These are phyloP conservation scores for Linnemannia hyalina DNA, from an alignment of 192 early-diverging fungal species.

Conservation along the genomic window DNA sequence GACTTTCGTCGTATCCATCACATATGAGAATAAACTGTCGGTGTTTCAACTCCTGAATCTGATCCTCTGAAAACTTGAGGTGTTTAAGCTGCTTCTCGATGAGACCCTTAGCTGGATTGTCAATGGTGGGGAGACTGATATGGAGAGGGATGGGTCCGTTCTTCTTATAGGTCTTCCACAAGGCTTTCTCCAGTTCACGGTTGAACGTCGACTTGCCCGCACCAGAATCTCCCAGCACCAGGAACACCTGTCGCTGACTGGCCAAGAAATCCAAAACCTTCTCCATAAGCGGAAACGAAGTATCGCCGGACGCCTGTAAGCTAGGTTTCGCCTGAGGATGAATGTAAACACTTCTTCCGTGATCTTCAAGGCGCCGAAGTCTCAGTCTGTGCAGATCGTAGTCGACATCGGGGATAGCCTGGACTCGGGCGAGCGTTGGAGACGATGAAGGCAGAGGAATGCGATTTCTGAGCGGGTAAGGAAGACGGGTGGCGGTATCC, in stretches of 20 bases:
- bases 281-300: not conserved
- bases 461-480: not conserved
- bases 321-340: constrained; percentile 7
- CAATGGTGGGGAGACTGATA: not conserved
- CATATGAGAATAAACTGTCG: not conserved
- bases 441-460: not conserved
- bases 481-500: not conserved
- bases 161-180: not conserved
- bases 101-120: not conserved
- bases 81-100: not conserved
- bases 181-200: not conserved
- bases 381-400: not conserved
- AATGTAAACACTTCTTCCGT: not conserved
- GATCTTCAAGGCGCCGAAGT: not conserved
- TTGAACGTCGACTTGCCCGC: constrained; percentile 2
- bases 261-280: not conserved
- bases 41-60: not conserved
- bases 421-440: not conserved
- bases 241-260: not conserved
- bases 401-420: not conserved
- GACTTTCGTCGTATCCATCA: constrained; percentile 14
- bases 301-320: not conserved
- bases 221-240: constrained; percentile 17
- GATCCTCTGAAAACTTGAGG: not conserved
- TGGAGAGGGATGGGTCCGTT: not conserved